These are phyloP conservation scores for Cordyceps fumosorosea DNA, from an alignment of 2,329 filamentous ascomycete genomes.

Conservation along the genomic window DNA sequence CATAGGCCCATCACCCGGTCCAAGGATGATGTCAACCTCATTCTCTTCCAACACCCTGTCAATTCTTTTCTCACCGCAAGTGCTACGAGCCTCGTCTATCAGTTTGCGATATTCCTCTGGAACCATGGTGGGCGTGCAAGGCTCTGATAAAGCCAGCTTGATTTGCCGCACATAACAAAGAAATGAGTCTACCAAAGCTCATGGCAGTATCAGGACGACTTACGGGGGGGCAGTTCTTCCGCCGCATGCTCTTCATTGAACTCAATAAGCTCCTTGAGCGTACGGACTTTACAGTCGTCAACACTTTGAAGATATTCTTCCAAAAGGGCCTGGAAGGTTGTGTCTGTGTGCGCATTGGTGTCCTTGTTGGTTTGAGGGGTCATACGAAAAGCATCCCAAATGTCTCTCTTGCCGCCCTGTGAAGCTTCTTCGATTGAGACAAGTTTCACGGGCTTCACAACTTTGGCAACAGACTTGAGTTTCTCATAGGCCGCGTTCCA, in stretches of 20 bases:
- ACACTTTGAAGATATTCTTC: slow-evolving; percentile 10
- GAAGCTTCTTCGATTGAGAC: neutral
- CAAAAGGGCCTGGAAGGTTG: slow-evolving; percentile 8
- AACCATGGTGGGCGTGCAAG: slow-evolving; percentile 3
- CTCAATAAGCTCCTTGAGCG: slow-evolving; percentile 13
- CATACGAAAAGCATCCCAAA: slow-evolving; percentile 6
- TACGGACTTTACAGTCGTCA: slow-evolving; percentile 9
- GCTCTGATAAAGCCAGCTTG: slow-evolving; percentile 7
- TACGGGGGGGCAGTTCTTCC: slow-evolving; percentile 13
- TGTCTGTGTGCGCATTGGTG: neutral
- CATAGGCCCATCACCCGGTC: slow-evolving; percentile 12
- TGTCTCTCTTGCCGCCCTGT: slow-evolving; percentile 5
- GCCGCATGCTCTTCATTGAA: slow-evolving; percentile 15
- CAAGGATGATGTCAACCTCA: slow-evolving; percentile 14
- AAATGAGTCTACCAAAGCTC: neutral
- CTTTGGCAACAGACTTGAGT: slow-evolving; percentile 4
- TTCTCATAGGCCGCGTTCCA: slow-evolving; percentile 6
- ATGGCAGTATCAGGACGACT: neutral
- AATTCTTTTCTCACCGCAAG: slow-evolving; percentile 12
- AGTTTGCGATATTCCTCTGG: slow-evolving; percentile 2
- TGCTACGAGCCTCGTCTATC: neutral
- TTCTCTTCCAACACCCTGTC: slow-evolving; percentile 14
- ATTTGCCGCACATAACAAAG: neutral
- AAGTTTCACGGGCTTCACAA: slow-evolving; percentile 6
- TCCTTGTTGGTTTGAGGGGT: neutral